Evolutionary conservation across 176 grass and related monocot genomes (phyloP).

Genomic region (Aegilops sharonensis): DNA sequence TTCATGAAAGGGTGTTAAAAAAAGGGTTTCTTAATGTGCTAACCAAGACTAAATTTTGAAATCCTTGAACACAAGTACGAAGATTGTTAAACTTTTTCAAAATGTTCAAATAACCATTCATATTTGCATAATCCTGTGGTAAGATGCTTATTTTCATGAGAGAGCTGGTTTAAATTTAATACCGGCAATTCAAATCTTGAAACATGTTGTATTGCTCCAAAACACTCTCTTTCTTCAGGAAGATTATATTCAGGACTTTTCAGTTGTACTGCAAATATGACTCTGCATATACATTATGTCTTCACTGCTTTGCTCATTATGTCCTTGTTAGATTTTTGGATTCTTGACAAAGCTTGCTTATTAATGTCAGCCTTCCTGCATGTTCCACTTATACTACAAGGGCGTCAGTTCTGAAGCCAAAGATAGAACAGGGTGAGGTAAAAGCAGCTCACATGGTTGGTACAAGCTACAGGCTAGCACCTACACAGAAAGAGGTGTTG

Average conservation of each 20-base stretch:
- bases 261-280: background rate
- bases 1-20: too few relatives aligned
- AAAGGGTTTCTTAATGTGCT: too few relatives aligned
- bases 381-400: conserved; percentile 17
- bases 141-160: background rate
- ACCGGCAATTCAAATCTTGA: background rate
- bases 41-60: too few relatives aligned
- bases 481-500: conserved; percentile 28
- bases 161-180: conserved; percentile 3
- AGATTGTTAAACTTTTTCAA: too few relatives aligned
- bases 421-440: conserved; percentile 31
- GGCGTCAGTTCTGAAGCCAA: conserved; percentile 19
- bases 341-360: conserved; percentile 16
- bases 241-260: conserved; percentile 11
- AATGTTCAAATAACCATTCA: too few relatives aligned
- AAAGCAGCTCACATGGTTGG: conserved; percentile 35
- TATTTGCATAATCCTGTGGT: background rate
- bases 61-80: too few relatives aligned
- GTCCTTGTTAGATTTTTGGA: background rate
- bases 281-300: background rate
- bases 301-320: background rate
- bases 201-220: background rate
- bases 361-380: conserved; percentile 25
- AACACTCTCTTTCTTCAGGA: background rate
- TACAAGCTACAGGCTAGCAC: conserved; percentile 17